phyloP scores from a whole-genome alignment of 1,284 basidiomycete genomes.

The Moesziomyces parantarcticus region DNA sequence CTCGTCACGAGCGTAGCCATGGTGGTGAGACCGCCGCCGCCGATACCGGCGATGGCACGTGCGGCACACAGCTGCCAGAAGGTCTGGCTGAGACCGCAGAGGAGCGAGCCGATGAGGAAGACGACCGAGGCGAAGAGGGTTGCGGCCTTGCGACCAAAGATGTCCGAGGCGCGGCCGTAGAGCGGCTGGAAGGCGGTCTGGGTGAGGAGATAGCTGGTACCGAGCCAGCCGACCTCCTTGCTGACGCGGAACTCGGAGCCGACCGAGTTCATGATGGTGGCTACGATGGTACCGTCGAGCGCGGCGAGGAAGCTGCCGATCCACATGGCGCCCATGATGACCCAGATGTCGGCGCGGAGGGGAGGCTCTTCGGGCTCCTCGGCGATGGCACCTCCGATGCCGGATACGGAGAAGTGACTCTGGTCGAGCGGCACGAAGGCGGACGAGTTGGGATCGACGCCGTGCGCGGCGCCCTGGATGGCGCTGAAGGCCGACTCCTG shows the following conservation, averaged over 20 bases:
- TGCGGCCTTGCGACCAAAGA: slow-evolving; percentile 65
- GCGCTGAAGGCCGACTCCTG: slow-evolving; percentile 64
- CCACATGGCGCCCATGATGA: slow-evolving; percentile 67
- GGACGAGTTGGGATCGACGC: slow-evolving; percentile 65
- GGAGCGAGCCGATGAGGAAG: slow-evolving; percentile 62
- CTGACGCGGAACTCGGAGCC: slow-evolving; percentile 66
- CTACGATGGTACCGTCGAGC: slow-evolving; percentile 65
- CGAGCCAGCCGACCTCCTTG: slow-evolving; percentile 64
- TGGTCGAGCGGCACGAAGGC: slow-evolving; percentile 62
- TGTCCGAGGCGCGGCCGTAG: slow-evolving; percentile 64
- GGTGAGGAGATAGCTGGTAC: slow-evolving; percentile 65
- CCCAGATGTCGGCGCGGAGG: slow-evolving; percentile 54
- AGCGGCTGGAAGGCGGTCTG: slow-evolving; percentile 67
- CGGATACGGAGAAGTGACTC: slow-evolving; percentile 57
- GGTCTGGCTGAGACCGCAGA: slow-evolving; percentile 63
- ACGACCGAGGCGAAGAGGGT: slow-evolving; percentile 64
- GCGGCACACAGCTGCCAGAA: slow-evolving; percentile 65
- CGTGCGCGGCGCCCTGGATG: slow-evolving; percentile 60
- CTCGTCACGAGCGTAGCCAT: slow-evolving; percentile 69
- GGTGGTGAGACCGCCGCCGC: slow-evolving; percentile 70
- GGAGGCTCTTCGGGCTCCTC: slow-evolving; percentile 45
- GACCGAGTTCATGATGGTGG: slow-evolving; percentile 61
- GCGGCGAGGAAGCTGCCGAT: slow-evolving; percentile 64
- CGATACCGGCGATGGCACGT: slow-evolving; percentile 69
- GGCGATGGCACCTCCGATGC: slow-evolving; percentile 18